Evolutionary conservation across 2,329 filamentous ascomycete species (phyloP).

Genomic region (Shiraia sp.): DNA sequence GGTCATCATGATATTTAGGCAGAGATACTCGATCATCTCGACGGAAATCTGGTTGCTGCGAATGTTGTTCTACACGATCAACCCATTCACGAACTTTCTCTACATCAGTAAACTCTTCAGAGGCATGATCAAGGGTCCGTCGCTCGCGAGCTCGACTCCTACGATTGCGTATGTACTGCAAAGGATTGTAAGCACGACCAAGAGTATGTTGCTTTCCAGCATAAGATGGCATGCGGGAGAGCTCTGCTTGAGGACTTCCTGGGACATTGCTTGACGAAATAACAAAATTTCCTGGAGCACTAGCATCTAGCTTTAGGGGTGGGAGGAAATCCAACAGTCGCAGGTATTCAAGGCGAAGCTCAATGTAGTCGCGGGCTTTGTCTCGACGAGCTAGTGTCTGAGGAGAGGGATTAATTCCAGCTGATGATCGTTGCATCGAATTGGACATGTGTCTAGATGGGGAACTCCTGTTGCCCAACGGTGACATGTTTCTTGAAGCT

Average conservation of each 20-base stretch:
- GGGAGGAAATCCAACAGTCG: slow-evolving; percentile 78
- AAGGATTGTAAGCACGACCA: slow-evolving; percentile 81
- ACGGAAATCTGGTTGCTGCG: slow-evolving; percentile 44
- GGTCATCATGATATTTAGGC: slow-evolving; percentile 34
- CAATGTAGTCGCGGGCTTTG: slow-evolving; percentile 82
- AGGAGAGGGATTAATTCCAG: slow-evolving; percentile 66
- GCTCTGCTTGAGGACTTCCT: slow-evolving; percentile 45
- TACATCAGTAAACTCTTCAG: slow-evolving; percentile 76
- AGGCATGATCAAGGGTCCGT: slow-evolving; percentile 71
- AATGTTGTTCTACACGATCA: slow-evolving; percentile 63
- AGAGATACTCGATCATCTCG: slow-evolving; percentile 39
- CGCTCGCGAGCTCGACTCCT: slow-evolving; percentile 81
- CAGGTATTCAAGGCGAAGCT: slow-evolving; percentile 83
- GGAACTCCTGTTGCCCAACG: slow-evolving; percentile 50
- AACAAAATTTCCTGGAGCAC: slow-evolving; percentile 48
- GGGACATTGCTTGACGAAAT: slow-evolving; percentile 47
- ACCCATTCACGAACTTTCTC: slow-evolving; percentile 76
- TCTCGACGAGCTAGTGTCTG: slow-evolving; percentile 82
- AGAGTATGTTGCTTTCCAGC: slow-evolving; percentile 47
- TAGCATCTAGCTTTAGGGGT: slow-evolving; percentile 62
- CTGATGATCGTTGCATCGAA: slow-evolving; percentile 28
- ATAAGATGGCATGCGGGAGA: slow-evolving; percentile 44
- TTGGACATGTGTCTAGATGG: slow-evolving; percentile 37
- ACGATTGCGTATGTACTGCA: slow-evolving; percentile 90
- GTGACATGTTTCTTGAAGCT: slow-evolving; percentile 64